phyloP scores from a whole-genome alignment of 345 rosid species.

The Eucalyptus camaldulensis region DNA sequence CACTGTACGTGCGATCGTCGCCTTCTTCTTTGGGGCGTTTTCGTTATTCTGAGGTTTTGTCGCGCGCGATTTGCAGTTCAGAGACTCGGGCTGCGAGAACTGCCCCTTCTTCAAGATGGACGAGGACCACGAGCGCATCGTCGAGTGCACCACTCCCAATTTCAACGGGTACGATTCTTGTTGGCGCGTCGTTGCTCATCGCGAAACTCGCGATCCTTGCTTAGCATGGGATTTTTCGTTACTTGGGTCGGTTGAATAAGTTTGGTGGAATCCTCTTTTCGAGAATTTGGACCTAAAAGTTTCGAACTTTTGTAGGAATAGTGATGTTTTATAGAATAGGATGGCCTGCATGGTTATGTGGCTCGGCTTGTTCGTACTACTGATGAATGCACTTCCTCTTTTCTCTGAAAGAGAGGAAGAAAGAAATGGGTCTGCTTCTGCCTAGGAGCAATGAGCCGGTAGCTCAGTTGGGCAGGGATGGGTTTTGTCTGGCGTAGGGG shows the following conservation, averaged over 20 bases:
- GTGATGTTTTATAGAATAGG: not conserved
- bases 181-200: not conserved
- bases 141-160: conserved; percentile 78
- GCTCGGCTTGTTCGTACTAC: not conserved
- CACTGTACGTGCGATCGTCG: not conserved
- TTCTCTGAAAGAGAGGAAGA: not conserved
- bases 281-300: not conserved
- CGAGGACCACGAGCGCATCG: conserved; percentile 74
- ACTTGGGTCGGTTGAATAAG: not conserved
- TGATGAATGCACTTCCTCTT: not conserved
- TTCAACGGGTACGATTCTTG: conserved; percentile 43
- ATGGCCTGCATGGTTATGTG: not conserved
- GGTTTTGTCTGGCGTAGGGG: not conserved
- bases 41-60: not conserved
- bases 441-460: not conserved
- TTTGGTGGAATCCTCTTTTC: not conserved
- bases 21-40: not conserved
- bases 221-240: not conserved
- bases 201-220: not conserved
- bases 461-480: not conserved
- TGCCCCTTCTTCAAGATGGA: conserved; percentile 86
- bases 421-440: not conserved
- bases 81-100: conserved; percentile 87
- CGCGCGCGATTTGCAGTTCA: not conserved
- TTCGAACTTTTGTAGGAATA: not conserved